These are phyloP conservation scores for Brassica cretica DNA, from an alignment of 345 rosid species.

Conservation along the genomic window DNA sequence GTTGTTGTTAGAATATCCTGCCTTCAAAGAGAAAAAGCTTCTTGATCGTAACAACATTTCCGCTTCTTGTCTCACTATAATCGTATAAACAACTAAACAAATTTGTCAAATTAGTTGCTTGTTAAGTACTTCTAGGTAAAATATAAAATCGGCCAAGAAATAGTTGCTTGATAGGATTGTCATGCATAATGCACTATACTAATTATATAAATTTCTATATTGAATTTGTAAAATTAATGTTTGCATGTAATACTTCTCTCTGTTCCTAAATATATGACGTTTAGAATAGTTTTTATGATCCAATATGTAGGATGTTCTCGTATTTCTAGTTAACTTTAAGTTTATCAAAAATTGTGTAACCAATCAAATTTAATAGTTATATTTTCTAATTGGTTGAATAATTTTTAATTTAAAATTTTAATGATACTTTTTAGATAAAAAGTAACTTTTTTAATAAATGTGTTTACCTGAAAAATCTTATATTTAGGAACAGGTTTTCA, in stretches of 20 bases:
- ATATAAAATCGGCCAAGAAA: conserved; percentile 2
- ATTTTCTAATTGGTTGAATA: too few species aligned
- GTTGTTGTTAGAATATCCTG: conserved; percentile 80
- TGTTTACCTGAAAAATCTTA: too few species aligned
- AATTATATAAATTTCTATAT: conserved; percentile 1
- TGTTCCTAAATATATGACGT: too few species aligned
- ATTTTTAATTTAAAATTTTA: too few species aligned
- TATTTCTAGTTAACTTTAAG: too few species aligned
- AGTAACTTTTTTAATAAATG: too few species aligned
- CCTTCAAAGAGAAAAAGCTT: conserved; percentile 73
- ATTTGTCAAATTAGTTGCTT: conserved; percentile 8
- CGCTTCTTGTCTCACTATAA: conserved; percentile 51
- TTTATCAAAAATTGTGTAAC: too few species aligned
- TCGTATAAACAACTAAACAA: conserved; percentile 42
- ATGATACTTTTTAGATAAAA: too few species aligned
- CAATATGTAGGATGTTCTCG: too few species aligned
- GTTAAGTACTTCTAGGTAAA: conserved; percentile 23
- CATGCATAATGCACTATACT: not conserved
- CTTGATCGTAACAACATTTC: conserved; percentile 40
- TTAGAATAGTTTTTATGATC: too few species aligned
- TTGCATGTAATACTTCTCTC: not conserved
- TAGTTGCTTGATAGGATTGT: conserved; percentile 4
- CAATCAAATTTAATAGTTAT: too few species aligned
- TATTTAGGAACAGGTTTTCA: not conserved
- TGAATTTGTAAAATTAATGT: conserved; percentile 9